Percentiles rank a stretch among this genome's conserved stretches.
phyloP scores from a whole-genome alignment of 441 rosid genomes.

The Pelargonium fulgidum region DNA sequence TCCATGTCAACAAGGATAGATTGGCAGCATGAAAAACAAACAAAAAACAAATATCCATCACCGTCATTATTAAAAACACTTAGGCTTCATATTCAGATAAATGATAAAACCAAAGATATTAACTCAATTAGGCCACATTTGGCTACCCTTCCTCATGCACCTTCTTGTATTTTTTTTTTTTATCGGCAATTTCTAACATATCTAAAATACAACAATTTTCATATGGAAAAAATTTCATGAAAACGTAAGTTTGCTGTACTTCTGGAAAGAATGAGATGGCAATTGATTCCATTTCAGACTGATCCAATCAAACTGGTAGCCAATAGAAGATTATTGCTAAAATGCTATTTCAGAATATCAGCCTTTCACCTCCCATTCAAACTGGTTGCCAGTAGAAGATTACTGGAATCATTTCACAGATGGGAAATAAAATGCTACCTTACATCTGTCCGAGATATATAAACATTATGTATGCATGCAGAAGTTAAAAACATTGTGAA shows the following conservation, averaged over 20 bases:
- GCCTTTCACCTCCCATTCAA: background rate
- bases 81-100: background rate
- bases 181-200: too few relatives aligned
- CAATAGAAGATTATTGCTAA: background rate
- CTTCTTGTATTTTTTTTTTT: too few relatives aligned
- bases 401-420: background rate
- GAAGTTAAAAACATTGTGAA: background rate
- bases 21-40: constrained; percentile 18
- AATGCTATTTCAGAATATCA: background rate
- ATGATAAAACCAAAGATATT: constrained; percentile 8
- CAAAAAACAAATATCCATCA: constrained; percentile 3
- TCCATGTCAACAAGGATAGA: constrained; percentile 32
- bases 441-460: too few relatives aligned
- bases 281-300: background rate
- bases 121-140: constrained; percentile 10
- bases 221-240: background rate
- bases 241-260: background rate
- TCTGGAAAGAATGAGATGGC: background rate
- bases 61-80: constrained; percentile 16
- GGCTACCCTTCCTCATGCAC: background rate
- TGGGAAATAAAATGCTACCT: background rate
- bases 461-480: background rate
- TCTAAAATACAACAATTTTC: too few relatives aligned
- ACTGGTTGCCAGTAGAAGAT: too few relatives aligned
- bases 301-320: background rate